Base-by-base conservation (phyloP, 2,329 filamentous ascomycete genomes). In the Colletotrichum tabaci region DNA sequence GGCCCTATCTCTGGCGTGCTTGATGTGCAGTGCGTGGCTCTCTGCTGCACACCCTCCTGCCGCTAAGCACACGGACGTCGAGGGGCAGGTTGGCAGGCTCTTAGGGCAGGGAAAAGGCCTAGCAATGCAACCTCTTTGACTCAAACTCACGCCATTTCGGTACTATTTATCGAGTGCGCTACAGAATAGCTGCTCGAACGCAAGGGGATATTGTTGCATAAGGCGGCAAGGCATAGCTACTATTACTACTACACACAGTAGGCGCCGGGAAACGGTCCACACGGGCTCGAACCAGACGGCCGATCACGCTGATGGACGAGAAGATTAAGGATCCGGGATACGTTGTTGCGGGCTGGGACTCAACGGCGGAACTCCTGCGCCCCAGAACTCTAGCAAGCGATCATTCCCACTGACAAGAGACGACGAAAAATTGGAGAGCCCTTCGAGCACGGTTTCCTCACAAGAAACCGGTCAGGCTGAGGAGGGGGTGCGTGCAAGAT, bases 351-450 rank as follows among this genome's bases (percentile, higher is more conserved):
- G 40, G 18, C 9, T 50, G 21, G 15, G 30, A 40, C 2, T 35
- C n/a, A 21, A 57, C 35, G 21, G 63, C n/a, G 35, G 38, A 21
- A 26, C 49, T 38, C 18, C 56, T 67, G 68, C 68, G 65, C 64
- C 68, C 65, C 68, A 42, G 58, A 63, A 60, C 68, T 47, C 53
- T 68, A 62, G 52, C 38, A 52, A 57, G 57, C 64, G 65, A 71
- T 68, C 68, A 64, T 46, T 38, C 10, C 53, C 3, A 21, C n/a
- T n/a, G 23, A 23, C 49, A 46, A 44, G 30, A 23, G 26, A 15
- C 9, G 12, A 44, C 13, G n/a, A 26, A 40, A 8, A 8, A 30
- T 30, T 30, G 30, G 30, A 4, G 30, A 30, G 7, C 30, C 7
- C 30, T 30, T 30, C 30, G 7, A 30, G 30, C 30, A 30, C 30